phyloP scores from a whole-genome alignment of 2,329 filamentous ascomycete genomes.

The Aspergillus aculeatus region DNA sequence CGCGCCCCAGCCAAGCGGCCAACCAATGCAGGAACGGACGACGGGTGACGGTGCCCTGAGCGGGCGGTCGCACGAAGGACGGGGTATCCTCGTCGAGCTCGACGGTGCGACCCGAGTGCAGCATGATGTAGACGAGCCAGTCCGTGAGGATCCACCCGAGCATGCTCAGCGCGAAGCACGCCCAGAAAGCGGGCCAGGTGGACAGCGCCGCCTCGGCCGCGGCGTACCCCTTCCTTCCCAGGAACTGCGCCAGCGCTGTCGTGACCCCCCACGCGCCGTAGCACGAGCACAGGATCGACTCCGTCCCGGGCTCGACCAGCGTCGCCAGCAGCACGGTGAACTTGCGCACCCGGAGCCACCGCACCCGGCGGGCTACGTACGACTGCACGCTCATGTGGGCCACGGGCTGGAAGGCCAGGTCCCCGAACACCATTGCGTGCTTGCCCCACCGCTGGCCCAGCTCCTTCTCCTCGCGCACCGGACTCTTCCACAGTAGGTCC shows the following conservation, averaged over 20 bases:
- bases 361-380: slow-evolving; percentile 76
- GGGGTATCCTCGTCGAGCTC: slow-evolving; percentile 72
- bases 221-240: slow-evolving; percentile 44
- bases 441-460: slow-evolving; percentile 58
- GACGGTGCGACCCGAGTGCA: slow-evolving; percentile 72
- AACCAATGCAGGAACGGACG: slow-evolving; percentile 71
- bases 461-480: slow-evolving; percentile 38
- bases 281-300: slow-evolving; percentile 77
- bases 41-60: slow-evolving; percentile 42
- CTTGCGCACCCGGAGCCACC: slow-evolving; percentile 92
- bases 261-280: slow-evolving; percentile 79
- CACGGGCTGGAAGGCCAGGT: slow-evolving; percentile 88
- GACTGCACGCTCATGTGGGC: slow-evolving; percentile 72
- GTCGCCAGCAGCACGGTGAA: slow-evolving; percentile 90
- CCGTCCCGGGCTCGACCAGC: slow-evolving; percentile 86
- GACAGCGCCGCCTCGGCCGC: slow-evolving; percentile 56
- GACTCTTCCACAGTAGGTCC: slow-evolving; percentile 75
- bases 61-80: slow-evolving; percentile 60
- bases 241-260: slow-evolving; percentile 60
- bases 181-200: slow-evolving; percentile 66
- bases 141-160: slow-evolving; percentile 72
- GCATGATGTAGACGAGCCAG: slow-evolving; percentile 66
- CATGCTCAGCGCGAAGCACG: slow-evolving; percentile 67
- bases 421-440: slow-evolving; percentile 79
- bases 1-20: slow-evolving; percentile 78